Conservation (phyloP, 768 basidiomycete species). For the Kwoniella pini region DNA sequence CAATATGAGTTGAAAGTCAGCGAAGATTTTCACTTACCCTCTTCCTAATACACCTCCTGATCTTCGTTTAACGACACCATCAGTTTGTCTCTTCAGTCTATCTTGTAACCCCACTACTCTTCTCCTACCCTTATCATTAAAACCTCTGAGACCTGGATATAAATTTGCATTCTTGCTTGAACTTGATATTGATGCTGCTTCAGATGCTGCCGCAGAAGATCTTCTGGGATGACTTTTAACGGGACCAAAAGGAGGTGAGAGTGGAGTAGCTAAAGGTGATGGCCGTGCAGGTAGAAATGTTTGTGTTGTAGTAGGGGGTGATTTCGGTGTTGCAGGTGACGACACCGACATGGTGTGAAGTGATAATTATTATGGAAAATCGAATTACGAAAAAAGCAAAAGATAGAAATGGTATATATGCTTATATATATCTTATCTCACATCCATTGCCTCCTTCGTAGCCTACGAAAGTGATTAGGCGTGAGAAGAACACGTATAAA, state of each 20-base stretch:
- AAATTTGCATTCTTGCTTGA: not conserved
- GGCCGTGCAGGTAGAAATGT: constrained; percentile 8
- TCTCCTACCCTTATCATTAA: constrained; percentile 19
- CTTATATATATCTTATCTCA: too few species aligned
- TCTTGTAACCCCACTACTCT: constrained; percentile 44
- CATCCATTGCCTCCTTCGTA: too few species aligned
- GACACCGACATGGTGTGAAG: not conserved
- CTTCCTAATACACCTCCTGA: constrained; percentile 49
- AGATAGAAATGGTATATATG: too few species aligned
- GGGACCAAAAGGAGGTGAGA: not conserved
- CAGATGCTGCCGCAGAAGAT: constrained; percentile 6
- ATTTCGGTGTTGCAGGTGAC: constrained; percentile 9
- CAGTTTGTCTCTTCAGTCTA: constrained; percentile 40
- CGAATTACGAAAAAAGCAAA: too few species aligned
- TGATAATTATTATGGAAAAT: too few species aligned
- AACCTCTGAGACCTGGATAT: constrained; percentile 6
- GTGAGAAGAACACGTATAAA: too few species aligned
- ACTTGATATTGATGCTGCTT: constrained; percentile 11
- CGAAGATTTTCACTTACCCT: constrained; percentile 37
- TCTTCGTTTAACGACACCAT: constrained; percentile 53
- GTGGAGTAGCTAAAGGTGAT: constrained; percentile 16
- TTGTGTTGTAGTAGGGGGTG: constrained; percentile 7
- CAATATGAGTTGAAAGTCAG: not conserved
- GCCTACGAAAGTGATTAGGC: too few species aligned
- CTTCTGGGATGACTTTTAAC: constrained; percentile 7